Conservation (phyloP, 352 stramenopile genomes). For the Elongisporangium senticosum region DNA sequence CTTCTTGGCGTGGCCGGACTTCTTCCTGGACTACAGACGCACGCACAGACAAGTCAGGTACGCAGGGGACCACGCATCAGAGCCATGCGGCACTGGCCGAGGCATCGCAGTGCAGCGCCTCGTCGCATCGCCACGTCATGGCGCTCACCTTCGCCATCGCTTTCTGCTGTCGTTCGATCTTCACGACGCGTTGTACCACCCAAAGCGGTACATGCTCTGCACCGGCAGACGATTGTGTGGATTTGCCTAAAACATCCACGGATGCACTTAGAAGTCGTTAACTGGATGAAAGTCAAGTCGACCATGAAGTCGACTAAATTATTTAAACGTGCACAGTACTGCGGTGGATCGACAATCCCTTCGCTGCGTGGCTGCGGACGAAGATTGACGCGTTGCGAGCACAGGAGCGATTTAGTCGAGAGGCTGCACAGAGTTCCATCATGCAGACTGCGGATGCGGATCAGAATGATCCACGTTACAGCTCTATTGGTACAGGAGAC, state of each 20-base stretch:
- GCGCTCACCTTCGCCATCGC: background rate
- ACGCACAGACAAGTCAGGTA: background rate
- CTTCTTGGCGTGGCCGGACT: conserved; percentile 32
- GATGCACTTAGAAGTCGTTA: background rate
- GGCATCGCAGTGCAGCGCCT: background rate
- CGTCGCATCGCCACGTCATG: background rate
- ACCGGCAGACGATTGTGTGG: background rate
- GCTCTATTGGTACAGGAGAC: too few species aligned
- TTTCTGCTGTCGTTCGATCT: background rate
- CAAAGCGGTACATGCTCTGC: background rate
- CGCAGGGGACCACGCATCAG: background rate
- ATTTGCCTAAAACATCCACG: background rate
- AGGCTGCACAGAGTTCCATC: too few species aligned
- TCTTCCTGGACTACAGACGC: conserved; percentile 29
- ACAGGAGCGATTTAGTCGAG: too few species aligned
- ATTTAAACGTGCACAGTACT: too few species aligned
- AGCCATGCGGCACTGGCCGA: background rate
- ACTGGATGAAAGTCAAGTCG: background rate
- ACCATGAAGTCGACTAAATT: background rate
- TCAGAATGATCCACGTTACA: too few species aligned
- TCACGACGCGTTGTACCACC: background rate
- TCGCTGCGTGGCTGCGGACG: too few species aligned
- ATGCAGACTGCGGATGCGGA: too few species aligned
- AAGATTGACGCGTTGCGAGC: too few species aligned
- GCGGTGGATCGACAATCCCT: too few species aligned